Conservation (phyloP, 495 filamentous ascomycete species). For the Physcia stellaris region DNA sequence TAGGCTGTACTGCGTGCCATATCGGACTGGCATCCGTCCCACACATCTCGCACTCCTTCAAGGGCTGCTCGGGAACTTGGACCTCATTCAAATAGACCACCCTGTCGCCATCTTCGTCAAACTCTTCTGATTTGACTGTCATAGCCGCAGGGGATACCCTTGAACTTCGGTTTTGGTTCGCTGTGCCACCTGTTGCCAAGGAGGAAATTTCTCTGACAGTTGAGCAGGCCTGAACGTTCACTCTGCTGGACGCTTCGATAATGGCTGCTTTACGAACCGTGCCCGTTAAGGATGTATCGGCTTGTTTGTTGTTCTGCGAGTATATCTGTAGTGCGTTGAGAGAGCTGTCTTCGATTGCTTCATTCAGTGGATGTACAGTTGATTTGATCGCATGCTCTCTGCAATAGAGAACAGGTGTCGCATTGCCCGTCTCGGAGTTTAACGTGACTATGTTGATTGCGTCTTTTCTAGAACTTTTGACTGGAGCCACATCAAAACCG, state of each 20-base stretch:
- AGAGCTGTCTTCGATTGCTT: slow-evolving; percentile 43
- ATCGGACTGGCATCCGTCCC: slow-evolving; percentile 13
- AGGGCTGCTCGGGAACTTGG: slow-evolving; percentile 3
- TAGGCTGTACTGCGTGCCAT: slow-evolving; percentile 13
- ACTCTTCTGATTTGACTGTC: slow-evolving; percentile 18
- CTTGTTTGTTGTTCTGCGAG: slow-evolving; percentile 81
- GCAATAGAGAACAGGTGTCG: slow-evolving; percentile 76
- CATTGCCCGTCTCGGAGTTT: slow-evolving; percentile 59
- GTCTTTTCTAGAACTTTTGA: slow-evolving; percentile 76
- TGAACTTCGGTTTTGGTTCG: slow-evolving; percentile 18
- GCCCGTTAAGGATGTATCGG: slow-evolving; percentile 76
- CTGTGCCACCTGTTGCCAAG: slow-evolving; percentile 11
- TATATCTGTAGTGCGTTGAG: slow-evolving; percentile 75
- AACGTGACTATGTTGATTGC: slow-evolving; percentile 59
- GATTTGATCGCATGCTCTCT: slow-evolving; percentile 66
- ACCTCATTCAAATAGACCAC: slow-evolving; percentile 13
- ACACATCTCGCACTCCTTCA: slow-evolving; percentile 15
- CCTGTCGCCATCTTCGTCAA: slow-evolving; percentile 16
- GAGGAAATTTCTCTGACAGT: slow-evolving; percentile 13
- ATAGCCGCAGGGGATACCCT: slow-evolving; percentile 14
- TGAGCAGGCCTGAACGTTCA: slow-evolving; percentile 17
- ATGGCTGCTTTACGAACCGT: slow-evolving; percentile 79
- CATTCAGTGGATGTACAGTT: slow-evolving; percentile 61
- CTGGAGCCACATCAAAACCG: slow-evolving; percentile 80
- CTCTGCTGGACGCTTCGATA: slow-evolving; percentile 36